phyloP scores from a whole-genome alignment of 1,139 yeast genomes.

The Candida sanyaensis region DNA sequence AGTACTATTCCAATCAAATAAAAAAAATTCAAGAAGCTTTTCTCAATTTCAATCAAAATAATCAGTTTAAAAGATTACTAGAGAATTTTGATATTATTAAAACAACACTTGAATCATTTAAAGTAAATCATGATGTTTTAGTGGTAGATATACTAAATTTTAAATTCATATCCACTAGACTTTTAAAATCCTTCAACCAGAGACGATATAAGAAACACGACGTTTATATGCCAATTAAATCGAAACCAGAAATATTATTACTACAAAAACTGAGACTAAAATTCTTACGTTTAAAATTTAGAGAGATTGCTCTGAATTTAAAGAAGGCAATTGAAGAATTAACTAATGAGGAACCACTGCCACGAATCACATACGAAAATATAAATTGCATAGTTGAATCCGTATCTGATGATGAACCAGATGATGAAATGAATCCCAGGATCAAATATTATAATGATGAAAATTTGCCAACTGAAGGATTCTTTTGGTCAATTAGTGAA shows the following conservation, averaged over 20 bases:
- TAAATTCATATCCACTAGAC: conserved; percentile 10
- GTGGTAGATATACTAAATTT: conserved; percentile 8
- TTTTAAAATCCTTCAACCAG: conserved; percentile 5
- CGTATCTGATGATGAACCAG: conserved; percentile 1
- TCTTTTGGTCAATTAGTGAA: background rate
- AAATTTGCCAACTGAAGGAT: conserved; percentile 9
- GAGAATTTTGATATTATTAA: conserved; percentile 5
- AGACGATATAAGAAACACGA: background rate
- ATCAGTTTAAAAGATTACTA: conserved; percentile 3
- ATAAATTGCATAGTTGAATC: background rate
- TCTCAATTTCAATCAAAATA: background rate
- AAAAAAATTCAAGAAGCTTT: background rate
- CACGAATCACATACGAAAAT: conserved; percentile 2
- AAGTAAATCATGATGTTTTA: conserved; percentile 8
- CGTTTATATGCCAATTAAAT: conserved; percentile 1
- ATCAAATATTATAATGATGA: conserved; percentile 10
- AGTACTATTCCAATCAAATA: conserved; percentile 9
- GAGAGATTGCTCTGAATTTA: conserved; percentile 9
- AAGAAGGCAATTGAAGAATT: conserved; percentile 2
- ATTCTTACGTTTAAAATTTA: conserved; percentile 13
- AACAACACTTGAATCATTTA: background rate
- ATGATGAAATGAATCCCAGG: conserved; percentile 7
- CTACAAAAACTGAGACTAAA: conserved; percentile 8
- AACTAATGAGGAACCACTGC: background rate
- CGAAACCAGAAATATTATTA: conserved; percentile 7